phyloP scores from a whole-genome alignment of 768 basidiomycete species.

The Psilocybe cyanescens region DNA sequence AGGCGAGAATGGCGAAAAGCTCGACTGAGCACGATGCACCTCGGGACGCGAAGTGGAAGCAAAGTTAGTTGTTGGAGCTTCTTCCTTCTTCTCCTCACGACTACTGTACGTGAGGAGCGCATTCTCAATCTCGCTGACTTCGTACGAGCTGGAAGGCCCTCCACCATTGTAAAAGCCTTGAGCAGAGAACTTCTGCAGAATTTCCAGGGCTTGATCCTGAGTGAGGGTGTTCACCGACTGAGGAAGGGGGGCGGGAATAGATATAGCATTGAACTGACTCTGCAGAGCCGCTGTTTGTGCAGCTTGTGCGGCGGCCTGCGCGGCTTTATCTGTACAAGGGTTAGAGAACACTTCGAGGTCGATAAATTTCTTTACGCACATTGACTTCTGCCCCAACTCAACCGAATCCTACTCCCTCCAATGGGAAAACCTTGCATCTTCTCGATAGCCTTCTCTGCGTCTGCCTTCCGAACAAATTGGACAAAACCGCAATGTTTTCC shows the following conservation, averaged over 20 bases:
- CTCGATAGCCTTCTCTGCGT: constrained; percentile 91
- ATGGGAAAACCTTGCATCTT: constrained; percentile 98
- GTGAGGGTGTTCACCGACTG: constrained; percentile 42
- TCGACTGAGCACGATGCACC: constrained; percentile 39
- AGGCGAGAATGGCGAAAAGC: constrained; percentile 82
- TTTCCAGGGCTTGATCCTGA: constrained; percentile 64
- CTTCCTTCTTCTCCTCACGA: constrained; percentile 20
- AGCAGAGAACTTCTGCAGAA: constrained; percentile 59
- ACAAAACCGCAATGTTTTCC: constrained; percentile 97
- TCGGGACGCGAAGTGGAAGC: constrained; percentile 33
- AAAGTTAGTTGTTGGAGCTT: constrained; percentile 1
- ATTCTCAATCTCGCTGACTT: constrained; percentile 21
- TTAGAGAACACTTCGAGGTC: not conserved
- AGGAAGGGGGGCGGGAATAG: constrained; percentile 18
- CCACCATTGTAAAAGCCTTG: constrained; percentile 36
- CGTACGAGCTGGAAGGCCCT: constrained; percentile 8
- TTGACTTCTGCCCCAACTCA: constrained; percentile 95
- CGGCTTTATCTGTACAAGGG: constrained; percentile 72
- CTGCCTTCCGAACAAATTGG: constrained; percentile 89
- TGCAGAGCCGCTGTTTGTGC: constrained; percentile 78
- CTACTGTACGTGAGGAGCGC: constrained; percentile 15
- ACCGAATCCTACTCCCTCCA: constrained; percentile 86
- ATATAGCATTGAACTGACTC: constrained; percentile 31
- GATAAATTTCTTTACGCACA: constrained; percentile 50
- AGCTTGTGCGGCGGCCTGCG: constrained; percentile 86